Evolutionary conservation across 2,329 filamentous ascomycete genomes (phyloP), one percentile per base, ranked within the genome.

Genomic region (Anthostomella pinea): DNA sequence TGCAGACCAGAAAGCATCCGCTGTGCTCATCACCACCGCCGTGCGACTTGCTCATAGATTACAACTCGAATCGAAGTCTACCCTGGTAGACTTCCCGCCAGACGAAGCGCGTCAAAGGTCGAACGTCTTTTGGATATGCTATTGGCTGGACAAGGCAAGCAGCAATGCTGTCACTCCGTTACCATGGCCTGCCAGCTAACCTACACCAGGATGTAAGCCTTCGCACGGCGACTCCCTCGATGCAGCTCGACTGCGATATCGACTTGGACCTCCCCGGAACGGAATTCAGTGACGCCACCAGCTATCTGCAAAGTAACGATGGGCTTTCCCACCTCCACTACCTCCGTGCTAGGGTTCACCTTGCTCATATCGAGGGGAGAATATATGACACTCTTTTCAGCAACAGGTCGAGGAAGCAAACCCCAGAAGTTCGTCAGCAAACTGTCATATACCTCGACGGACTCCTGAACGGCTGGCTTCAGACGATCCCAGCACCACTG

Each of bases 51-150:
- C 61, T 2, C 66, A 68, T 40, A 49, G 56, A 0, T 32, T 68
- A 18, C 51, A 53, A 3, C 35, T 69, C 5, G 63, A 69, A 18
- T 52, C 59, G 1, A 55, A 57, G 13, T 40, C 53, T 2, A 41
- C 53, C 0, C 37, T 49, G 1, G 38, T 48, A 8, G 35, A 39
- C 0, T 59, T 58, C 9, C 33, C 59, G 0, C 44, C 54, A 0
- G 56, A 58, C 0, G 56, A 65, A 3, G 53, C 52, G 2, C 51
- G 56, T n/a, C 62, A 67, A 19, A 48, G 65, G 17, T 52, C 52
- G 3, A 52, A 64, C 0, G 52, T 68, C 2, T 69, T 69, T 27
- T 69, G 65, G 66, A 56, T 67, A 6, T 60, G 62, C 3, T 69
- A 68, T 23, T 49, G 48, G 3, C 46, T 68, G 5, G 66, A 69